Conservation (phyloP, 352 stramenopile species). For the Pythium apleroticum region DNA sequence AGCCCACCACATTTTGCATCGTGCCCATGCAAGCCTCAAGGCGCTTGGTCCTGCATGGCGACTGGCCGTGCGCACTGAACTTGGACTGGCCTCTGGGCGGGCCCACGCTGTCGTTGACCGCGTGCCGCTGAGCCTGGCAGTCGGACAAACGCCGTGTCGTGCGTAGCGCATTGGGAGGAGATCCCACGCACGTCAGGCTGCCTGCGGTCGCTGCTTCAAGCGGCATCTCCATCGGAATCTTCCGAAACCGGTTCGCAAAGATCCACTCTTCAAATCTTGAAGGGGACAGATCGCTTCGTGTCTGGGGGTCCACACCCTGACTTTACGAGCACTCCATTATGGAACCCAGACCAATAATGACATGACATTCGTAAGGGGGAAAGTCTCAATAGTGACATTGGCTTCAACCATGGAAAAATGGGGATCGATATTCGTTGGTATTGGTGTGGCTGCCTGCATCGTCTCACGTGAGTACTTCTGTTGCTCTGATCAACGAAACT, state of each 20-base stretch:
- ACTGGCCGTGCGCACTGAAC: not conserved
- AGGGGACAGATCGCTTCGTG: not conserved
- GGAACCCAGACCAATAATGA: not conserved
- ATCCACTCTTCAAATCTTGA: not conserved
- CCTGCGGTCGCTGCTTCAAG: not conserved
- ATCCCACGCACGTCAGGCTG: slow-evolving; percentile 3
- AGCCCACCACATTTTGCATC: no score
- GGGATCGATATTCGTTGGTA: not conserved
- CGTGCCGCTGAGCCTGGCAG: not conserved
- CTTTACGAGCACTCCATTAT: not conserved
- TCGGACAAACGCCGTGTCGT: not conserved
- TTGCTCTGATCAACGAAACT: not conserved
- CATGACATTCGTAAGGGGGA: not conserved
- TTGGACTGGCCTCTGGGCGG: not conserved
- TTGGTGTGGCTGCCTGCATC: not conserved
- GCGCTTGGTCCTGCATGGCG: no score
- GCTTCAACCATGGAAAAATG: slow-evolving; percentile 1
- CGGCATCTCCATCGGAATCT: slow-evolving; percentile 1
- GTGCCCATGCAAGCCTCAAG: no score
- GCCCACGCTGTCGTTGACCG: not conserved
- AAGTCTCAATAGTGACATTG: not conserved
- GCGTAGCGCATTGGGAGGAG: not conserved
- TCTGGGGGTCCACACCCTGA: not conserved
- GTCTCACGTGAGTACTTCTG: not conserved
- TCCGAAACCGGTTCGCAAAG: not conserved